Percentiles rank a stretch among this genome's conserved stretches.
These are phyloP conservation scores for Oemleria cerasiformis DNA, from an alignment of 306 rosid species.

Conservation along the genomic window DNA sequence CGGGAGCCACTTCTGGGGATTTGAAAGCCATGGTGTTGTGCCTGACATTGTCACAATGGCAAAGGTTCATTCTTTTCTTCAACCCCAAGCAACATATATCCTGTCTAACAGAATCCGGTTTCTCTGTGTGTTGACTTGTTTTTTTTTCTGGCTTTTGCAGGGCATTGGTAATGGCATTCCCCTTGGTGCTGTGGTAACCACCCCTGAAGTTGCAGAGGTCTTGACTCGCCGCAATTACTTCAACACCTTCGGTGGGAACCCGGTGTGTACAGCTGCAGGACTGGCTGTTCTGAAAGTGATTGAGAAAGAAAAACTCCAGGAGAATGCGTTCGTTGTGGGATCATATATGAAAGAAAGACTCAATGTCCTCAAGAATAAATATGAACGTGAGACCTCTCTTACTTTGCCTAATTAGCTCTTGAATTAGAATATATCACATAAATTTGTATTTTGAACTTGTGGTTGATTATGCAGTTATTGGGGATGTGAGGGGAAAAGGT, in stretches of 20 bases:
- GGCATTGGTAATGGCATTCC: constrained; percentile 98
- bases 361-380: constrained; percentile 55
- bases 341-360: constrained; percentile 71
- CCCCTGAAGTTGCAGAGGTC: constrained; percentile 83
- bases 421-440: too few relatives aligned
- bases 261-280: constrained; percentile 91
- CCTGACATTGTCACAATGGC: constrained; percentile 98
- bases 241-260: constrained; percentile 95
- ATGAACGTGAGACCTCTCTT: constrained; percentile 51
- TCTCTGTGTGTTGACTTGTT: background rate
- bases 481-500: constrained; percentile 92
- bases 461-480: constrained; percentile 50
- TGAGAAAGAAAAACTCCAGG: constrained; percentile 85
- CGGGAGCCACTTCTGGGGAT: constrained; percentile 94
- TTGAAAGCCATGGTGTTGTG: constrained; percentile 82
- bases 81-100: background rate
- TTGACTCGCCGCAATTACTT: constrained; percentile 73
- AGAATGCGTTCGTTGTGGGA: constrained; percentile 75
- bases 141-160: constrained; percentile 39
- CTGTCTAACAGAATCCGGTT: background rate
- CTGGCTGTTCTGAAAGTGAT: constrained; percentile 81
- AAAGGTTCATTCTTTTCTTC: constrained; percentile 44
- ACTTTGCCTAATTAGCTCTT: background rate
- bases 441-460: background rate
- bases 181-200: constrained; percentile 92